phyloP scores from a whole-genome alignment of 805 yeast species.

The Starmera caribaea region DNA sequence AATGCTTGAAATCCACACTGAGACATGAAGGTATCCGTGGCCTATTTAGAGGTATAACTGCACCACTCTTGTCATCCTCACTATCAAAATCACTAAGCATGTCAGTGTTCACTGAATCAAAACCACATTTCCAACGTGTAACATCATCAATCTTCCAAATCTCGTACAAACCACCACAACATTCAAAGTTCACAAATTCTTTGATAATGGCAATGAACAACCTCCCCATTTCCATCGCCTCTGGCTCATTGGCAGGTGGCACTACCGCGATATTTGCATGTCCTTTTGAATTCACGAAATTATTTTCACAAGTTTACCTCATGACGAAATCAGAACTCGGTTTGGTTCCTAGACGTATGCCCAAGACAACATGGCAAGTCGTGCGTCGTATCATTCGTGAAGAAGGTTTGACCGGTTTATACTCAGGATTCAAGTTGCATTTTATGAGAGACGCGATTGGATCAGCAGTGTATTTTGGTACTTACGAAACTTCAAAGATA shows the following conservation, averaged over 20 bases:
- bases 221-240: constrained; percentile 35
- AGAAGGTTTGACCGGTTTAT: constrained; percentile 57
- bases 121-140: constrained; percentile 27
- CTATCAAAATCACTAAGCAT: constrained; percentile 58
- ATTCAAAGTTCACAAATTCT: constrained; percentile 6
- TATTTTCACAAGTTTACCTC: constrained; percentile 63
- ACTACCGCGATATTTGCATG: constrained; percentile 57
- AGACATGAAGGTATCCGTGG: constrained; percentile 57
- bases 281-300: constrained; percentile 79
- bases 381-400: constrained; percentile 43
- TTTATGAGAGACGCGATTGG: constrained; percentile 59
- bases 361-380: constrained; percentile 30
- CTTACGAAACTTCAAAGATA: constrained; percentile 65
- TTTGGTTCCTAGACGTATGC: constrained; percentile 23
- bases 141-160: too few relatives aligned
- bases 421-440: constrained; percentile 67
- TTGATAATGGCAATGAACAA: constrained; percentile 21
- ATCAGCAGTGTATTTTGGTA: constrained; percentile 63
- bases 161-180: too few relatives aligned
- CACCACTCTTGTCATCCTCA: constrained; percentile 62
- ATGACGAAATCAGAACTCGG: constrained; percentile 23
- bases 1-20: constrained; percentile 49
- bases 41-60: constrained; percentile 67
- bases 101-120: constrained; percentile 46
- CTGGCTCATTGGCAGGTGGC: constrained; percentile 65